Percentiles rank a stretch among this genome's conserved stretches.
Evolutionary conservation across 306 rosid species (phyloP).

Genomic region (Vachellia pachyceras): DNA sequence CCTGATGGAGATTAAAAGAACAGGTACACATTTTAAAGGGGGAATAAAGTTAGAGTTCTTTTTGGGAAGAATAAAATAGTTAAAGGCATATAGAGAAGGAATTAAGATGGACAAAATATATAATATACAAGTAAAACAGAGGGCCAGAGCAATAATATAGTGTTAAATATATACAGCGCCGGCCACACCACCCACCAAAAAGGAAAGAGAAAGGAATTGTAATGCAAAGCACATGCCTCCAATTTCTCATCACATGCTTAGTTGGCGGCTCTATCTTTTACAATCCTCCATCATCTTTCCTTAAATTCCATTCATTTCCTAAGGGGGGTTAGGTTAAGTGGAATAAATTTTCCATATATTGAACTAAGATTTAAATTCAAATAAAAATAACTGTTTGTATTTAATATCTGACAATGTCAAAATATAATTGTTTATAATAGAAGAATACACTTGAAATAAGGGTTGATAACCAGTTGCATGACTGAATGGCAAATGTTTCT

Average conservation of each 20-base stretch:
- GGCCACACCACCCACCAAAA: neutral
- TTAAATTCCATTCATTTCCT: no score
- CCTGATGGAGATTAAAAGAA: neutral
- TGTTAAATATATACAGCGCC: neutral
- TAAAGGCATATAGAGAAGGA: neutral
- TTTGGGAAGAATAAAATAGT: slow-evolving; percentile 25
- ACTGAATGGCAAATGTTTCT: no score
- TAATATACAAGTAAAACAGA: neutral
- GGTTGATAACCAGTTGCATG: no score
- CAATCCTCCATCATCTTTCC: no score
- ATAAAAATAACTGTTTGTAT: no score
- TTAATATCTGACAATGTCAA: no score
- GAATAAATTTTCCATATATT: no score
- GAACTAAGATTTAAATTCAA: no score
- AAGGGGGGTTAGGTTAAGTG: no score
- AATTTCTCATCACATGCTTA: slow-evolving; percentile 39
- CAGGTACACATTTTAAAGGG: neutral
- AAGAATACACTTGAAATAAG: no score
- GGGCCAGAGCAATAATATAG: neutral
- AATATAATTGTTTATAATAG: no score
- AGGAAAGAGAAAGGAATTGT: neutral
- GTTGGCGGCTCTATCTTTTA: neutral
- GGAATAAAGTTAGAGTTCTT: slow-evolving; percentile 46
- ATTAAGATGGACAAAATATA: neutral
- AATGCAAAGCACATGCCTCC: slow-evolving; percentile 52